phyloP scores from a whole-genome alignment of 305 asterid species.

The Nicotiana rustica region DNA sequence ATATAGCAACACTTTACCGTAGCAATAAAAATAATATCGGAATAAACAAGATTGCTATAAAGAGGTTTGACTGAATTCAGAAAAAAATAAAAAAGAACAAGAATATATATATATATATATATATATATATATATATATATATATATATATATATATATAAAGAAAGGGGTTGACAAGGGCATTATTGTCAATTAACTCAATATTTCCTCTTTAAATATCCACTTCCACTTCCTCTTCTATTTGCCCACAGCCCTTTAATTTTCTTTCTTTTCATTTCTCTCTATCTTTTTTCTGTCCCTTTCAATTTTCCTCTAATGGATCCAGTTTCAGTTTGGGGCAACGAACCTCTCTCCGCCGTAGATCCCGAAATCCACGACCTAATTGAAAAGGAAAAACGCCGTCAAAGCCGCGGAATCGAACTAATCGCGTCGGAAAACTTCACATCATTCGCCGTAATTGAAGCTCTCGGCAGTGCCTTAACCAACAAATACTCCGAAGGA shows the following conservation, averaged over 20 bases:
- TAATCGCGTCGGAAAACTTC: constrained; percentile 95
- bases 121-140: too few relatives aligned
- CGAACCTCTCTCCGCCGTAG: constrained; percentile 66
- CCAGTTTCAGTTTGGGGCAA: constrained; percentile 86
- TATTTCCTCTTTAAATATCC: neutral
- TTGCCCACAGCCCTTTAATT: constrained; percentile 29
- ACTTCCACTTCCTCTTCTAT: neutral
- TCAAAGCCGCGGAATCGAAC: constrained; percentile 94
- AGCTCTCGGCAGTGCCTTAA: constrained; percentile 90
- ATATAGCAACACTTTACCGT: too few relatives aligned
- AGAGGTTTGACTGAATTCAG: too few relatives aligned
- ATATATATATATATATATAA: too few relatives aligned
- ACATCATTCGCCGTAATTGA: constrained; percentile 96
- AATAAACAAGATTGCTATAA: too few relatives aligned
- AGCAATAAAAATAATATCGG: too few relatives aligned
- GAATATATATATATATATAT: too few relatives aligned
- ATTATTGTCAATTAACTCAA: constrained; percentile 24
- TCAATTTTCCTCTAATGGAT: constrained; percentile 55
- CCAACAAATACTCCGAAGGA: constrained; percentile 97
- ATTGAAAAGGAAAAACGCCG: constrained; percentile 95
- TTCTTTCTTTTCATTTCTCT: constrained; percentile 10
- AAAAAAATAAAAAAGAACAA: too few relatives aligned
- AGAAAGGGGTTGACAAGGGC: neutral
- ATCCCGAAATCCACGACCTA: constrained; percentile 91
- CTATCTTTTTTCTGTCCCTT: neutral